Evolutionary conservation across 164 flowering plant genomes (phyloP), one percentile per base, ranked within the genome.

Genomic region (Vitis rupestris): DNA sequence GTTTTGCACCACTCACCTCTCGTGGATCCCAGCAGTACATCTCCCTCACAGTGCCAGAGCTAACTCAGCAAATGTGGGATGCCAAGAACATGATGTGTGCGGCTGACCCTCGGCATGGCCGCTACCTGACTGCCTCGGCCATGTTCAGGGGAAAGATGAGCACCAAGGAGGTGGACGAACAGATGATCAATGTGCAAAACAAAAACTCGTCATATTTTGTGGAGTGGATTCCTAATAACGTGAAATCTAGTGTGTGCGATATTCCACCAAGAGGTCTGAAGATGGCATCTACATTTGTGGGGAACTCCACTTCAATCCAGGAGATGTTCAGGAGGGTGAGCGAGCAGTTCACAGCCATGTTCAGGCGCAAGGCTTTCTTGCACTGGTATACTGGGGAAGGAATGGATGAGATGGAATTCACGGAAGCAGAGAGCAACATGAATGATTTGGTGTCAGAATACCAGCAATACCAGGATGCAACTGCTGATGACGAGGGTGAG

Each of bases 401-500:
- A 8, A 88, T 90, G 92, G 94, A 90, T 65, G 94, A 90, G 78
- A 90, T 90, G 94, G 94, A 90, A 79, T 90, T 90, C 74, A 90
- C 92, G 0, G 94, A 89, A 67, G 94, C 95, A 0, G 95, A 90
- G 78, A 90, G 95, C 78, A 90, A 90, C 68, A 90, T 88, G 93
- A 90, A 90, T 75, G 96, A 90, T 70, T 70, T 90, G 81, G 96
- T 90, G 68, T 88, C 96, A 0, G 96, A 90, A 78, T 91, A 91
- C 72, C 97, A 91, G 80, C 97, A 91, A 37, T 91, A 91, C 80
- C 94, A 91, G 81, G 97, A 91, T 73, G 97, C 97, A n/a, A 88
- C 91, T 2, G 92, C 84, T 1, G 92, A 91, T 11, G 92, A 89
- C 1, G 92, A 87, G 19, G 88, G 64, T 47, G 91, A 89, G 63